Base-by-base conservation (phyloP, 1,284 basidiomycete genomes). In the Mycocalia duriaeana region DNA sequence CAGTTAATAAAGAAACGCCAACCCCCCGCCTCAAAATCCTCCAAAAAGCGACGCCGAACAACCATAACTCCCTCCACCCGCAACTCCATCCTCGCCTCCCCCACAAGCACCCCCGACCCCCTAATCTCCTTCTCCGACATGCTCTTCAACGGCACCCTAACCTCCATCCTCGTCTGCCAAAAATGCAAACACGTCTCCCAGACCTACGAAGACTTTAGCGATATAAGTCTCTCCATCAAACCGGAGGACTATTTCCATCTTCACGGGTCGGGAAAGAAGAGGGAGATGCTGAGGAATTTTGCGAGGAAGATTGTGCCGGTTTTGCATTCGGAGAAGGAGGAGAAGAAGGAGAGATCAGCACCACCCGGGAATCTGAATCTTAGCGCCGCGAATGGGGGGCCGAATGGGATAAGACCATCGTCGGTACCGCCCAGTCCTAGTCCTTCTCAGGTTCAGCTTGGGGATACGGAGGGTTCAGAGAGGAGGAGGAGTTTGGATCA, bases 161-260 rank as follows among this genome's bases (percentile, higher is more conserved):
- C 91, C 3, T 89, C 85, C 67, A 86, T 95, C 58, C 85, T 97
- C 42, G 89, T 97, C 3, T 97, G 94, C 65, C 91, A 94, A 59
- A 83, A 85, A 47, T 97, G 94, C 79, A 93, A 94, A 64, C 75
- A 91, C 66, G 77, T 94, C 45, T 94, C 91, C 3, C 85, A 91
- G 55, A 94, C 91, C 9, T 89, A 90, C 60, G 91, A 94, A 65
- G 91, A 94, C 59, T 97, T 97, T 64, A 86, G 89, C 63, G 94
- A 96, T 66, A 82, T 97, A 55, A 91, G 89, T 42, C 73, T 97
- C 38, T 84, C 85, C 58, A 85, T 94, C 60, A 86, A 89, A 61
- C 80, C 85, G 1, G 89, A 91, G 53, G 84, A 89, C 57, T 87
- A 87, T 52, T 71, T 67, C 31, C n/a, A n/a, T n/a, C n/a, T n/a